Evolutionary conservation across 2,329 filamentous ascomycete species (phyloP).

Genomic region (Ramularia endophylla): DNA sequence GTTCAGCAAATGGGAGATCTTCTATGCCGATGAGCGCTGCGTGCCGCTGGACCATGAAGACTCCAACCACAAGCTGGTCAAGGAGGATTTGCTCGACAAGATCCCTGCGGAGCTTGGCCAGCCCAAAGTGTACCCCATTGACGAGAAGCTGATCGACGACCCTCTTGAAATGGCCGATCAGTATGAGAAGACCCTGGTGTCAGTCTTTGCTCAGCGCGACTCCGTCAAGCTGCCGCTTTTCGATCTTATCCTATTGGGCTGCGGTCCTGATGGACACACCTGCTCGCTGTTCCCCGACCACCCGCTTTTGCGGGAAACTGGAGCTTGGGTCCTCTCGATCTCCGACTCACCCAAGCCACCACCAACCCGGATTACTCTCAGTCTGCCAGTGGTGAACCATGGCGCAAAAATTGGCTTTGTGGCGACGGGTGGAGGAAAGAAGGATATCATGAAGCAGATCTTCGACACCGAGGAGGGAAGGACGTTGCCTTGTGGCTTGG

Average conservation of each 20-base stretch:
- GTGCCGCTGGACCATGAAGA: conserved; percentile 88
- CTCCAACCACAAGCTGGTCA: conserved; percentile 88
- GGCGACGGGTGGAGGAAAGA: conserved; percentile 82
- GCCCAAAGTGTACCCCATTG: conserved; percentile 75
- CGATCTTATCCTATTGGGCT: conserved; percentile 87
- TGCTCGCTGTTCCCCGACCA: conserved; percentile 95
- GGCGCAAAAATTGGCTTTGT: conserved; percentile 84
- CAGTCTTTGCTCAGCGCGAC: conserved; percentile 82
- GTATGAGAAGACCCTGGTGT: conserved; percentile 85
- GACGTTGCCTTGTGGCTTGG: conserved; percentile 74
- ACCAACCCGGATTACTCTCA: conserved; percentile 82
- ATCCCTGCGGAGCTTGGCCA: conserved; percentile 62
- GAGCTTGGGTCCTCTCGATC: conserved; percentile 89
- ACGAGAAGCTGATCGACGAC: conserved; percentile 63
- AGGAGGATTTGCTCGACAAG: conserved; percentile 82
- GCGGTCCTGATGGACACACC: conserved; percentile 93
- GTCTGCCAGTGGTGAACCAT: conserved; percentile 83
- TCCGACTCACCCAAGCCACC: conserved; percentile 94
- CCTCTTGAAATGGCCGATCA: conserved; percentile 87
- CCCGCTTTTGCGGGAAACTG: conserved; percentile 74
- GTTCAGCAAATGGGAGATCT: conserved; percentile 92
- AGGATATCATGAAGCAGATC: conserved; percentile 85
- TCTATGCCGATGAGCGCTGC: conserved; percentile 95
- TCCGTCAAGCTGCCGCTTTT: conserved; percentile 93
- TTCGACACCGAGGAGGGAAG: conserved; percentile 71